Evolutionary conservation across 257 asterid genomes (phyloP).

Genomic region (Ehretia macrophylla): DNA sequence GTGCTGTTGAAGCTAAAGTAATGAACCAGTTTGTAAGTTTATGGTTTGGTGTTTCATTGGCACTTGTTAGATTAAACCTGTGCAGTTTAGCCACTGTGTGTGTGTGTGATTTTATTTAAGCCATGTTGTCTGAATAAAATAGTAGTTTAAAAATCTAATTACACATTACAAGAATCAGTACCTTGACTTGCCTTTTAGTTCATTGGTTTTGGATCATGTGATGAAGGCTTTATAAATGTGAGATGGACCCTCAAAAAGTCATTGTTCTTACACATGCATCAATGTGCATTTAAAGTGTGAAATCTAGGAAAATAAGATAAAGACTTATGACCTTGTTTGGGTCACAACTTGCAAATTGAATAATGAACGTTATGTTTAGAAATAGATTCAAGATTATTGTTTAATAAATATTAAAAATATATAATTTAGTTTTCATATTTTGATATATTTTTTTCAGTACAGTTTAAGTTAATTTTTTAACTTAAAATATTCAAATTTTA

Average conservation of each 20-base stretch:
- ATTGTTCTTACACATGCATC: slow-evolving; percentile 45
- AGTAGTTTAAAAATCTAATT: slow-evolving; percentile 5
- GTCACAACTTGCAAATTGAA: not conserved
- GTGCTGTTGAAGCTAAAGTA: not conserved
- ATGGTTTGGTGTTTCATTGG: too few species aligned
- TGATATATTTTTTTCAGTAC: too few species aligned
- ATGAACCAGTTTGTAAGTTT: too few species aligned
- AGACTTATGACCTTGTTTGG: slow-evolving; percentile 1
- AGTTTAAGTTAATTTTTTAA: too few species aligned
- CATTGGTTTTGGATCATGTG: slow-evolving; percentile 52
- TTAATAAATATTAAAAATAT: too few species aligned
- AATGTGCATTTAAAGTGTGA: slow-evolving; percentile 19
- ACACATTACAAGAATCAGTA: slow-evolving; percentile 26
- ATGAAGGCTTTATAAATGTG: slow-evolving; percentile 22
- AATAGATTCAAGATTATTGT: too few species aligned
- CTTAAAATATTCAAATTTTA: too few species aligned
- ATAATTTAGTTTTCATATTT: too few species aligned
- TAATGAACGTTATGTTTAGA: too few species aligned
- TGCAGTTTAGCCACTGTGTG: too few species aligned
- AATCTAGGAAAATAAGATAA: slow-evolving; percentile 7
- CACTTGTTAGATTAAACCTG: too few species aligned
- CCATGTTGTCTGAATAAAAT: not conserved
- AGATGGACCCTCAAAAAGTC: slow-evolving; percentile 17
- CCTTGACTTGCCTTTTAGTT: slow-evolving; percentile 18
- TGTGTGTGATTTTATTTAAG: too few species aligned